Base-by-base conservation (phyloP, 345 rosid species). In the Lumnitzera racemosa region DNA sequence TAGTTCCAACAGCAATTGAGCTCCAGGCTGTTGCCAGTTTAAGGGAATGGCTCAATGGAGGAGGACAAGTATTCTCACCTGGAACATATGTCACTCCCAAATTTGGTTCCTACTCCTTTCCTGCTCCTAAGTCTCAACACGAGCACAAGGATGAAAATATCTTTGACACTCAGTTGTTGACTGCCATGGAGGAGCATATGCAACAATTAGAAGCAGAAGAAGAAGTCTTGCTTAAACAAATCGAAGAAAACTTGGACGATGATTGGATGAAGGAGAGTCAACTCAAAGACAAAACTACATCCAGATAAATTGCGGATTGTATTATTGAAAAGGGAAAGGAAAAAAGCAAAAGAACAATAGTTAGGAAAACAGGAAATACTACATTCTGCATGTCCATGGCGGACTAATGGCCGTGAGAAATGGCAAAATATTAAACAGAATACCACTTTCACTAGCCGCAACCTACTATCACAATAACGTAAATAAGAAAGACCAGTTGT, bases 151-250 rank as follows among this genome's bases (percentile, higher is more conserved):
- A 65, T n/a, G 56, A 58, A 43, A 56, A 12, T 6, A 13, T 57
- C 55, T 76, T 79, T 66, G 62, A 58, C 61, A 65, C 75, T 10
- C 76, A 76, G 31, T 55, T 79, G 52, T 72, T 76, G 52, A 76
- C 61, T 43, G 70, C 76, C 52, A 48, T 70, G 11, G 74, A 70
- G 58, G 70, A 66, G 61, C 24, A 72, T 46, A 70, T 76, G 78
- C 74, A 68, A 58, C 76, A 68, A 41, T 76, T 79, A 62, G 72
- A 76, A 71, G 78, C 43, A 36, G 83, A 79, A 56, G 80, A 77
- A 51, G 76, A 76, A 53, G 65, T 24, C 23, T 62, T 76, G 54
- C 70, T 79, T 52, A 55, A 66, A 31, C 76, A 73, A 49, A 73
- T 73, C 47, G 64, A 47, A 14, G 63, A 64, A 3, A 62, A 65